A percentile compares a stretch with the other conserved stretches of the same genome.
phyloP scores from a whole-genome alignment of 345 rosid species.

The Eucalyptus erythrocorys region DNA sequence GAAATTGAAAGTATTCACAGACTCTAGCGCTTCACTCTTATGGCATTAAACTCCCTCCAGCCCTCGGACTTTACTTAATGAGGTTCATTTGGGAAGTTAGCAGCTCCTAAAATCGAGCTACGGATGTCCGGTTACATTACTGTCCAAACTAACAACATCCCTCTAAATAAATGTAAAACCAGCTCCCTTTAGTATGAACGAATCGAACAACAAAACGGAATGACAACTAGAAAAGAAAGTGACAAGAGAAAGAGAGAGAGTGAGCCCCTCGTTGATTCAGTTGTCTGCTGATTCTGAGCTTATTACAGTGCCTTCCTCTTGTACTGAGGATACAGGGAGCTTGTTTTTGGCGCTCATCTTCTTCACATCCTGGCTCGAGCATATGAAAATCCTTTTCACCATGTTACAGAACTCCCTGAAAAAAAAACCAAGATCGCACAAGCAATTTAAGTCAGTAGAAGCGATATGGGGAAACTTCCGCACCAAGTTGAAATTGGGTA shows the following conservation, averaged over 20 bases:
- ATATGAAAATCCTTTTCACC: slow-evolving; percentile 79
- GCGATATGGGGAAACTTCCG: background rate
- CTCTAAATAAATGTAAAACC: background rate
- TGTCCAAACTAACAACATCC: background rate
- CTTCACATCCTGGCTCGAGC: slow-evolving; percentile 75
- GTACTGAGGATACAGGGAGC: slow-evolving; percentile 31
- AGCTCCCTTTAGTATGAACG: background rate
- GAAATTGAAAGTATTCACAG: background rate
- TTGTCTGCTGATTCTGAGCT: slow-evolving; percentile 40
- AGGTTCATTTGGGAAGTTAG: background rate
- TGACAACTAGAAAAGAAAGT: background rate
- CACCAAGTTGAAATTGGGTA: background rate
- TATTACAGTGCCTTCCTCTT: slow-evolving; percentile 44
- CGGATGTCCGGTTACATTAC: background rate
- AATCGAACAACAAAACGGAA: background rate
- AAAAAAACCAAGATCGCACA: background rate
- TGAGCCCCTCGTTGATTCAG: background rate
- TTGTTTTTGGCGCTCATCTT: slow-evolving; percentile 45
- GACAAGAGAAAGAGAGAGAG: background rate
- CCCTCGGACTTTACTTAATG: background rate
- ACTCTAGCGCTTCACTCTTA: background rate
- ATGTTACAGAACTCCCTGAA: slow-evolving; percentile 89
- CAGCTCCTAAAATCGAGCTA: slow-evolving; percentile 37
- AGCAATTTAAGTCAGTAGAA: background rate
- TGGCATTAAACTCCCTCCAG: background rate